Evolutionary conservation across 768 basidiomycete genomes (phyloP).

Genomic region (Rhodotorula graminis): DNA sequence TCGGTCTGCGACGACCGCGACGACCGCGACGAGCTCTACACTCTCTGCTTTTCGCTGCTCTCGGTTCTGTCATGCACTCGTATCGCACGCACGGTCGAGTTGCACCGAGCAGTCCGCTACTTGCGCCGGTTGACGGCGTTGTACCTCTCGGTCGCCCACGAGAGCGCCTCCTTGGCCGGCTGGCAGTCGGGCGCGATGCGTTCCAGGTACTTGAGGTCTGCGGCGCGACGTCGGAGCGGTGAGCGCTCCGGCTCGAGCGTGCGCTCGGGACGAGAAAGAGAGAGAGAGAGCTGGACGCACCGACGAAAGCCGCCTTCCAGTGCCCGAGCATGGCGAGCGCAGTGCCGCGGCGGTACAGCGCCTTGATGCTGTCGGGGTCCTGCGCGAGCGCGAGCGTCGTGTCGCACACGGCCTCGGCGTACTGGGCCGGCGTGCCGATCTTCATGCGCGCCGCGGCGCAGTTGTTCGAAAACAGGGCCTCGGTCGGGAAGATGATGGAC

Average conservation of each 20-base stretch:
- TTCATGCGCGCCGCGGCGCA: slow-evolving; percentile 35
- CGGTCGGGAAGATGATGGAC: slow-evolving; percentile 19
- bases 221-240: too few species aligned
- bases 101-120: neutral
- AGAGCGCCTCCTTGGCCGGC: slow-evolving; percentile 27
- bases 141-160: slow-evolving; percentile 19
- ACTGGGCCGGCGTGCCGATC: slow-evolving; percentile 28
- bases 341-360: slow-evolving; percentile 31
- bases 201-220: slow-evolving; percentile 27
- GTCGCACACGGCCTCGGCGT: slow-evolving; percentile 34
- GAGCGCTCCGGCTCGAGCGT: neutral
- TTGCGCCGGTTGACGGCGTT: neutral
- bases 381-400: slow-evolving; percentile 30
- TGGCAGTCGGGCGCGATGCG: slow-evolving; percentile 13
- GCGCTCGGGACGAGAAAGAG: neutral
- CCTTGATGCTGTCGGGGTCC: slow-evolving; percentile 24
- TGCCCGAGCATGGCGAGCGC: slow-evolving; percentile 20
- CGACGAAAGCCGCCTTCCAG: slow-evolving; percentile 30
- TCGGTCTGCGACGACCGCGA: too few species aligned
- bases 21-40: too few species aligned
- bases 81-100: neutral
- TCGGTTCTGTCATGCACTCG: too few species aligned
- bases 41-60: too few species aligned
- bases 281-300: neutral
- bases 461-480: slow-evolving; percentile 23